Base-by-base conservation (phyloP, 2,329 filamentous ascomycete species). In the Cordyceps pruinosa region DNA sequence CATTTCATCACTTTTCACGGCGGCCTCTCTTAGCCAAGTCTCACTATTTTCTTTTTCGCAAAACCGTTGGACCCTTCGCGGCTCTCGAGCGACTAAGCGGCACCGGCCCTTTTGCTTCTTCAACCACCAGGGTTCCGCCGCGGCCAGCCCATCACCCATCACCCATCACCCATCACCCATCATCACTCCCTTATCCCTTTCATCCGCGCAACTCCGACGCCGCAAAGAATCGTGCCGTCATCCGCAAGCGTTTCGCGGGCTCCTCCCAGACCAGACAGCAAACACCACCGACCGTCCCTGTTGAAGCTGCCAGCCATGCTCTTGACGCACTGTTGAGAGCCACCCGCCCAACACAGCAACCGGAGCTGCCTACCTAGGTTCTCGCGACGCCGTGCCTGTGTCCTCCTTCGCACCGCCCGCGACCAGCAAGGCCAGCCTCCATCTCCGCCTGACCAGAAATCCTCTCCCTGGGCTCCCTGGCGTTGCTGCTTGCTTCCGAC, bases 191-290 rank as follows among this genome's bases (percentile, higher is more conserved):
- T 42, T 56, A 45, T 45, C 42, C 53, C 53, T 49, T 48, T 48
- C 53, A 48, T 41, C 53, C 19, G 49, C 53, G 45, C 35, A 56
- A 56, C 10, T 45, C 44, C 42, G 53, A 56, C 53, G 53, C 53
- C n/a, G n/a, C n/a, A n/a, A 44, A 56, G 9, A 25, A 23, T 48
- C 41, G 35, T 34, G 28, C 44, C 28, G 45, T 34, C 34, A 34
- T 42, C 53, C 21, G 53, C 44, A n/a, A n/a, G n/a, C 28, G 44
- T 42, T n/a, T 47, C 25, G 44, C n/a, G 23, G 25, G 13, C n/a
- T 21, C 39, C 5, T 47, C n/a, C n/a, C n/a, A 32, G 12, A 13
- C 4, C n/a, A 46, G n/a, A 25, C 34, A 42, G 10, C 15, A 25
- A 56, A 2, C 13, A 47, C 19, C 10, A 32, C 28, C 28, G n/a